Evolutionary conservation across 176 grass and related monocot genomes (phyloP).

Genomic region (Aegilops longissima): DNA sequence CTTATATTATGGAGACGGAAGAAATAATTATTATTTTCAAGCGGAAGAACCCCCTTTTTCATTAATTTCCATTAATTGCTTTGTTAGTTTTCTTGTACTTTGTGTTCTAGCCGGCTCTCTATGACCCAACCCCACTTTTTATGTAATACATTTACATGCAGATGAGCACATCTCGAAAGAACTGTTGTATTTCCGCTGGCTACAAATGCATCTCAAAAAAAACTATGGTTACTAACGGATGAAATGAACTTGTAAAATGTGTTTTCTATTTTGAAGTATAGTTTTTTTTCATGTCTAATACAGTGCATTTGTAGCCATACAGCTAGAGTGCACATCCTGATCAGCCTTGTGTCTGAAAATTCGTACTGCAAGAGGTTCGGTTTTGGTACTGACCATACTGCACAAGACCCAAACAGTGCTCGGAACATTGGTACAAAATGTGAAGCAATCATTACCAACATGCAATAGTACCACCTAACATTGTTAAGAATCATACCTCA

Average conservation of each 20-base stretch:
- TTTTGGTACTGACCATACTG: not conserved
- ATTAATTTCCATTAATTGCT: too few species aligned
- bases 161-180: not conserved
- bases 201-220: not conserved
- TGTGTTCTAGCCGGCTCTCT: not conserved
- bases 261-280: not conserved
- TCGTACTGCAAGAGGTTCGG: not conserved
- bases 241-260: not conserved
- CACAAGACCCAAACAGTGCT: not conserved
- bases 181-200: too few species aligned
- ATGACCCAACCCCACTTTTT: not conserved
- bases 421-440: not conserved
- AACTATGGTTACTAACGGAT: not conserved
- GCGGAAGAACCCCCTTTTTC: too few species aligned
- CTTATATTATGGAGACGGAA: too few species aligned
- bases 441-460: not conserved
- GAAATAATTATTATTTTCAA: too few species aligned
- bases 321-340: not conserved
- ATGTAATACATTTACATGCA: conserved; percentile 8
- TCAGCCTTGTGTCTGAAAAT: not conserved
- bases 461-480: conserved; percentile 4
- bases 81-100: not conserved
- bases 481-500: conserved; percentile 30
- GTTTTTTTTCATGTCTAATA: not conserved
- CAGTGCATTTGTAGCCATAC: not conserved